These are phyloP conservation scores for Graphiopsis chlorocephala DNA, from an alignment of 2,329 filamentous ascomycete genomes.

Conservation along the genomic window DNA sequence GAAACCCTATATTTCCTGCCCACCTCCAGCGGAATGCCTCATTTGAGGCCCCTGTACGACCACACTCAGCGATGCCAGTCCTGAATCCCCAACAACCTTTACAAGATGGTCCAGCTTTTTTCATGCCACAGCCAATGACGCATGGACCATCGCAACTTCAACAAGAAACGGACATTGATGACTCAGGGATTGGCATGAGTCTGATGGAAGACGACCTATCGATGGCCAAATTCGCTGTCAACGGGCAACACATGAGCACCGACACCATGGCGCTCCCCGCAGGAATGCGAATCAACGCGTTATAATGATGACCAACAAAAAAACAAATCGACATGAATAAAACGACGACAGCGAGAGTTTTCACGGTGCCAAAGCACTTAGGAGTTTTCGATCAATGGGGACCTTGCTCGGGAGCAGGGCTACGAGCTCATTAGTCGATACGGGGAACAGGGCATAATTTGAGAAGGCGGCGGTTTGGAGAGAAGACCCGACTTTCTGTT, in stretches of 20 bases:
- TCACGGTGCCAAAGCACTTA: slow-evolving; percentile 6
- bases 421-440: not conserved
- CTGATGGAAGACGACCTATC: slow-evolving; percentile 35
- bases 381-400: slow-evolving; percentile 6
- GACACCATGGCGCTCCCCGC: slow-evolving; percentile 9
- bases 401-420: slow-evolving; percentile 10
- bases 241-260: slow-evolving; percentile 4
- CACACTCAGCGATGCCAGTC: slow-evolving; percentile 10
- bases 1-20: slow-evolving; percentile 16
- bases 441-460: slow-evolving; percentile 6
- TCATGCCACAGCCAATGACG: slow-evolving; percentile 20
- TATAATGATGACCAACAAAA: slow-evolving; percentile 3
- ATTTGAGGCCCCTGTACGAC: not conserved
- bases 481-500: not conserved
- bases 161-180: slow-evolving; percentile 36
- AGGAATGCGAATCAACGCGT: slow-evolving; percentile 13
- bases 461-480: not conserved
- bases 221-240: slow-evolving; percentile 11
- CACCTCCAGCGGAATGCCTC: slow-evolving; percentile 11
- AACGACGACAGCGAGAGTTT: slow-evolving; percentile 9
- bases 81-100: slow-evolving; percentile 9
- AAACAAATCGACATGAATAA: not conserved
- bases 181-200: slow-evolving; percentile 39
- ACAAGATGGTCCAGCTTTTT: slow-evolving; percentile 15
- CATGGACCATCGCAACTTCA: slow-evolving; percentile 19